Conservation (phyloP, 306 rosid species). For the Psophocarpus tetragonolobus region DNA sequence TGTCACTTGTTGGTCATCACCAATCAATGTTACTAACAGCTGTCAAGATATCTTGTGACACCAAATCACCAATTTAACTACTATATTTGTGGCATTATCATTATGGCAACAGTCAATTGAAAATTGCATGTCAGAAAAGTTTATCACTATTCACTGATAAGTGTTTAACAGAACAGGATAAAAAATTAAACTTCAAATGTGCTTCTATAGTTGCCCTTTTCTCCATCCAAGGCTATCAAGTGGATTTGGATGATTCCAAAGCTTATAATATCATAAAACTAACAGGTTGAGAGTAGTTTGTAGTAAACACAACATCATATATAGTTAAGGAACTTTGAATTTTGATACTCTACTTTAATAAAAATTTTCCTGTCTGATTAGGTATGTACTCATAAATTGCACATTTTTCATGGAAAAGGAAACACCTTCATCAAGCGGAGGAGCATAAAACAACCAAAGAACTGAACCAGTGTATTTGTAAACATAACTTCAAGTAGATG, state of each 20-base stretch:
- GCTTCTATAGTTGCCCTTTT: too few species aligned
- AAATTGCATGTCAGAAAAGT: background rate
- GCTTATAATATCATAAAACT: background rate
- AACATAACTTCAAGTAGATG: too few species aligned
- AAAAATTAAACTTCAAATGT: too few species aligned
- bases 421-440: too few species aligned
- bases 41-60: background rate
- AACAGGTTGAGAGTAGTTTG: slow-evolving; percentile 18
- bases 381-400: too few species aligned
- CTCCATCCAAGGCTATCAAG: slow-evolving; percentile 47
- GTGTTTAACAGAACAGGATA: background rate
- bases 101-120: background rate
- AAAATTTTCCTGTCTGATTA: too few species aligned
- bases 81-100: background rate
- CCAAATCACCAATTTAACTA: background rate
- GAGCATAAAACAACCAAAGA: too few species aligned
- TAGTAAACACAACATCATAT: background rate
- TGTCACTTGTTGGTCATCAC: background rate
- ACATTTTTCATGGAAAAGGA: too few species aligned
- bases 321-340: slow-evolving; percentile 59
- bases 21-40: background rate
- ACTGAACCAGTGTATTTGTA: background rate
- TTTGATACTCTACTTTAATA: slow-evolving; percentile 74
- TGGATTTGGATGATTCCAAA: slow-evolving; percentile 76
- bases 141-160: background rate